Evolutionary conservation across 305 asterid genomes (phyloP), one percentile per base, ranked within the genome.

Genomic region (Solanum chacoense): DNA sequence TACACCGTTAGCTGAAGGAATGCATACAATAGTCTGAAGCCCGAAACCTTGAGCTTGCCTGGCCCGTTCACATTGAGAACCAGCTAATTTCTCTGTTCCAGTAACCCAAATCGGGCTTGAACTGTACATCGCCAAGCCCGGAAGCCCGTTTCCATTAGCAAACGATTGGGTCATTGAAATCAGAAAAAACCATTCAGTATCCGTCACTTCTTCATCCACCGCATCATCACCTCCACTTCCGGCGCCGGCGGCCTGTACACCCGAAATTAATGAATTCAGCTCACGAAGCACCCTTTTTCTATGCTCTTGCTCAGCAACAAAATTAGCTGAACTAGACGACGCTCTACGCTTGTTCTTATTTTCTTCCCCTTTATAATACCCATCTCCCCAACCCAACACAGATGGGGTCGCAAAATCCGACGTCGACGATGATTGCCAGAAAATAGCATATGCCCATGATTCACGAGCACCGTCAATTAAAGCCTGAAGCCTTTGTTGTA

Each of bases 131-230:
- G 98, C 98, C 91, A 94, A 95, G 26, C 98, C 98, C 86, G 98
- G 99, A 31, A 95, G 93, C 11, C 98, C 99, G 28, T 92, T 92
- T 42, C 98, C 98, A 77, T 74, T 92, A 3, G 87, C 93, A 16
- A 97, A 97, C 5, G 94, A 90, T 77, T 97, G 98, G 0, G 99
- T 96, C 98, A 97, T 96, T 28, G 99, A 97, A 12, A 96, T 92
- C 1, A 97, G 92, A 28, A 97, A 97, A 37, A 97, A 97, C 99
- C 99, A 97, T 88, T 96, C 99, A 0, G 97, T 96, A 84, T 96
- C 98, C 0, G 99, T 95, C 0, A 97, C 99, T 87, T 97, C 99
- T 45, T 96, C 98, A 65, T 97, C 99, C 11, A 95, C 95, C 3
- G 94, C 90, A 3, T 91, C 96, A 7, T 93, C 96, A 11, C 3